Evolutionary conservation across 176 grass and related monocot genomes (phyloP).

Genomic region (Rhynchospora breviuscula): DNA sequence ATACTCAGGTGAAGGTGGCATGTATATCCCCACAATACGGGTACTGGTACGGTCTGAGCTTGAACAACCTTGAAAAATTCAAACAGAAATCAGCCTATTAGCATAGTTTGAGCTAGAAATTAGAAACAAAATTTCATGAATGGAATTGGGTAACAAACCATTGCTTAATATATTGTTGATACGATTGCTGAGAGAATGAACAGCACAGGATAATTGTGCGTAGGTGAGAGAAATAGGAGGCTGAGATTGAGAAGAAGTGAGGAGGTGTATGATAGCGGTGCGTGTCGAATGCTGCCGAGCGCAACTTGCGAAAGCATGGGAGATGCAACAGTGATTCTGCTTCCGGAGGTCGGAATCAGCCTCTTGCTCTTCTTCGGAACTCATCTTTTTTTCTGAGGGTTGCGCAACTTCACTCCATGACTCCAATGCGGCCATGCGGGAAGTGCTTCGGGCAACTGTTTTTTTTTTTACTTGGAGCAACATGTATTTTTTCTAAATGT

Average conservation of each 20-base stretch:
- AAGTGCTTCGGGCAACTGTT: too few species aligned
- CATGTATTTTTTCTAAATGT: too few species aligned
- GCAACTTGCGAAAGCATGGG: constrained; percentile 53
- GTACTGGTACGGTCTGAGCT: constrained; percentile 15
- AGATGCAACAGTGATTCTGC: constrained; percentile 55
- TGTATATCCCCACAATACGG: constrained; percentile 47
- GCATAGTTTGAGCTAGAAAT: background rate
- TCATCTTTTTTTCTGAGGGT: background rate
- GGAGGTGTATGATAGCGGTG: constrained; percentile 36
- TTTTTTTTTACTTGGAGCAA: too few species aligned
- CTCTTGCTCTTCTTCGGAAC: background rate
- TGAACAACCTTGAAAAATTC: constrained; percentile 2
- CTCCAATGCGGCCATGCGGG: too few species aligned
- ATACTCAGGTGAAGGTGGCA: constrained; percentile 59
- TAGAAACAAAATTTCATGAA: background rate
- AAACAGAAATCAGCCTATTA: constrained; percentile 12
- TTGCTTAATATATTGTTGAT: constrained; percentile 31
- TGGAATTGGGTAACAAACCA: background rate
- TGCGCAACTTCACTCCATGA: too few species aligned
- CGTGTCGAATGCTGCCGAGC: constrained; percentile 16
- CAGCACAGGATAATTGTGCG: constrained; percentile 38
- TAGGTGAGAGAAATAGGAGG: constrained; percentile 38
- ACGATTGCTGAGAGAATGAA: constrained; percentile 38
- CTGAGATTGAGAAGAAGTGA: background rate
- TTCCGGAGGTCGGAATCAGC: background rate